Evolutionary conservation across 2,329 filamentous ascomycete genomes (phyloP).

Genomic region (Penicillium paneum): DNA sequence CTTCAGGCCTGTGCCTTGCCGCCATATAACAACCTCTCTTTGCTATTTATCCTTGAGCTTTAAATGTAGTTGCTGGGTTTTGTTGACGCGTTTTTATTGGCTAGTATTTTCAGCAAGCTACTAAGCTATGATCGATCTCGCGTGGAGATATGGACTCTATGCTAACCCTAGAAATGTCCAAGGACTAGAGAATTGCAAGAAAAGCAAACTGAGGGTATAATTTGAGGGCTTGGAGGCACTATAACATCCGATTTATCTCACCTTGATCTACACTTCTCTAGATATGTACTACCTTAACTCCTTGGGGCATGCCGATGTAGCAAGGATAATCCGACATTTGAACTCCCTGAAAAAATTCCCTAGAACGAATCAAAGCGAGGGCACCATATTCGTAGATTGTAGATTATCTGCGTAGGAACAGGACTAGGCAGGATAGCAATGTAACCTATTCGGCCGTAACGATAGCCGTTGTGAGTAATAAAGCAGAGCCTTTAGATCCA

Average conservation of each 20-base stretch:
- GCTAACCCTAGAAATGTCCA: neutral
- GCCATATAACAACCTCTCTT: neutral
- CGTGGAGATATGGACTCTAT: neutral
- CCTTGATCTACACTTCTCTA: neutral
- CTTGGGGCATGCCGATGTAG: neutral
- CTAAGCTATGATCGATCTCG: no score
- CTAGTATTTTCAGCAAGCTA: neutral
- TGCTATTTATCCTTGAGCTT: neutral
- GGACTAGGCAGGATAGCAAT: neutral
- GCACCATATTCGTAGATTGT: no score
- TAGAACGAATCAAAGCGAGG: neutral
- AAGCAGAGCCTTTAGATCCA: no score
- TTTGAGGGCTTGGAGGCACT: neutral
- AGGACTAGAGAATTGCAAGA: neutral
- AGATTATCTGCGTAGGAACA: neutral
- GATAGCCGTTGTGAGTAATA: neutral
- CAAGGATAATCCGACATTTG: neutral
- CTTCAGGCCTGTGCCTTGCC: neutral
- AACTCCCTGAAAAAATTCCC: neutral
- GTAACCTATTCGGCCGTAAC: neutral
- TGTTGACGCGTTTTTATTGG: neutral
- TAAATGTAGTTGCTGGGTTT: neutral
- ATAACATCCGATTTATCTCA: neutral
- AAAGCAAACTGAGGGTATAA: neutral
- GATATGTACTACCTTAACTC: neutral